Conservation (phyloP, 139 green algal species). For the Asterochloris sp. region DNA sequence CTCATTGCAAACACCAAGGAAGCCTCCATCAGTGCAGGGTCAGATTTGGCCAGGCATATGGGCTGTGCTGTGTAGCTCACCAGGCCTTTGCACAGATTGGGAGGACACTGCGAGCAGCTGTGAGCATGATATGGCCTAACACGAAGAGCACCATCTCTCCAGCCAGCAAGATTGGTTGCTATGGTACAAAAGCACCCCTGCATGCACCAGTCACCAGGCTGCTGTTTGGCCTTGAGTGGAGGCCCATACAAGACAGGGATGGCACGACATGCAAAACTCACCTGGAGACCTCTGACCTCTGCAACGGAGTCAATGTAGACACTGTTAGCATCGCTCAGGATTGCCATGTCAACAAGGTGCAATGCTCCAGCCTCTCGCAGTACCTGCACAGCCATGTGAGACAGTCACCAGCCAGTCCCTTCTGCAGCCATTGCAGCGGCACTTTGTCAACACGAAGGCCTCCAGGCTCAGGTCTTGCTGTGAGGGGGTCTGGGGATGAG, state of each 20-base stretch:
- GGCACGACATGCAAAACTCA: background rate
- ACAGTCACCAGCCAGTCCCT: no score
- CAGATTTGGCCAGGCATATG: background rate
- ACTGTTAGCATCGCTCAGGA: conserved; percentile 26
- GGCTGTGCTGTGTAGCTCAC: background rate
- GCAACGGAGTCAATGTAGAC: conserved; percentile 32
- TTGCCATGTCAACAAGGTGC: background rate
- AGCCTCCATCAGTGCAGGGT: background rate
- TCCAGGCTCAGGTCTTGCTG: no score
- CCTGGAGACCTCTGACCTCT: conserved; percentile 15
- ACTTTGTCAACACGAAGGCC: no score
- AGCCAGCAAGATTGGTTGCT: conserved; percentile 33
- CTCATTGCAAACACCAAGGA: background rate
- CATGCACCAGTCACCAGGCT: background rate
- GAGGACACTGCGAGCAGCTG: conserved; percentile 28
- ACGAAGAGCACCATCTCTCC: conserved; percentile 20
- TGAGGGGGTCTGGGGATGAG: no score
- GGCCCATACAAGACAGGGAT: background rate
- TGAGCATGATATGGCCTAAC: conserved; percentile 28
- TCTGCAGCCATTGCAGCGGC: no score
- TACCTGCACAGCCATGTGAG: background rate
- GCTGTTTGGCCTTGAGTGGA: background rate
- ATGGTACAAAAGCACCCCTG: conserved; percentile 1
- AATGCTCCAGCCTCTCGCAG: background rate
- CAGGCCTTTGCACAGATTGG: conserved; percentile 42